Percentiles rank a stretch among this genome's conserved stretches.
These are phyloP conservation scores for Ascosphaera apis DNA, from an alignment of 2,329 filamentous ascomycete species.

Conservation along the genomic window DNA sequence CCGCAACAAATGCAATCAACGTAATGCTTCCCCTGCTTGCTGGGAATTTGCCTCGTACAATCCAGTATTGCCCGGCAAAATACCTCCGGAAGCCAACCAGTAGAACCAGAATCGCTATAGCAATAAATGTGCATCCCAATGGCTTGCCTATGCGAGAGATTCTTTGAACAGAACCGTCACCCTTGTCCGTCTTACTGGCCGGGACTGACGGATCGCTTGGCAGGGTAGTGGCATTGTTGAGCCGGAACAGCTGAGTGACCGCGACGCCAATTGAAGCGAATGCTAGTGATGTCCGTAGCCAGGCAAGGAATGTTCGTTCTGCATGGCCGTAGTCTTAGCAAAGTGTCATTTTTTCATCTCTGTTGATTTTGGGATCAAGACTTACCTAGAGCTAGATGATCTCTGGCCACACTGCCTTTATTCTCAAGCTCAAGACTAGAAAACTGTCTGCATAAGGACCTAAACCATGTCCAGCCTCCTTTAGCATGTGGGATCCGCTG, in stretches of 20 bases:
- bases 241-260: slow-evolving; percentile 41
- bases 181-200: slow-evolving; percentile 4
- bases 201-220: slow-evolving; percentile 6
- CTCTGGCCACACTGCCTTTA: slow-evolving; percentile 40
- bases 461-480: slow-evolving; percentile 20
- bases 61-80: slow-evolving; percentile 44
- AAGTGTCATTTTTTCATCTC: background rate
- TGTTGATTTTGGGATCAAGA: slow-evolving; percentile 4
- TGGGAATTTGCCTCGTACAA: slow-evolving; percentile 42
- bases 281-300: slow-evolving; percentile 41
- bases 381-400: slow-evolving; percentile 40
- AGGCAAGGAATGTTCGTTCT: slow-evolving; percentile 47
- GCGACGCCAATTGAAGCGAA: slow-evolving; percentile 45
- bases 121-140: slow-evolving; percentile 41
- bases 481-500: slow-evolving; percentile 1
- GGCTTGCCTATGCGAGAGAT: slow-evolving; percentile 34
- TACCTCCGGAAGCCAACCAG: slow-evolving; percentile 41
- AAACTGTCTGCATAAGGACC: slow-evolving; percentile 30
- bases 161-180: slow-evolving; percentile 10
- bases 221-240: slow-evolving; percentile 28
- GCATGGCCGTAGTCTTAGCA: slow-evolving; percentile 2
- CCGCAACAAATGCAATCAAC: slow-evolving; percentile 32
- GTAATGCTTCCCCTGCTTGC: slow-evolving; percentile 38
- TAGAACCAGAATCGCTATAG: slow-evolving; percentile 35
- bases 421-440: slow-evolving; percentile 41